These are phyloP conservation scores for Colletotrichum theobromicola DNA, from an alignment of 2,329 filamentous ascomycete genomes.

Conservation along the genomic window DNA sequence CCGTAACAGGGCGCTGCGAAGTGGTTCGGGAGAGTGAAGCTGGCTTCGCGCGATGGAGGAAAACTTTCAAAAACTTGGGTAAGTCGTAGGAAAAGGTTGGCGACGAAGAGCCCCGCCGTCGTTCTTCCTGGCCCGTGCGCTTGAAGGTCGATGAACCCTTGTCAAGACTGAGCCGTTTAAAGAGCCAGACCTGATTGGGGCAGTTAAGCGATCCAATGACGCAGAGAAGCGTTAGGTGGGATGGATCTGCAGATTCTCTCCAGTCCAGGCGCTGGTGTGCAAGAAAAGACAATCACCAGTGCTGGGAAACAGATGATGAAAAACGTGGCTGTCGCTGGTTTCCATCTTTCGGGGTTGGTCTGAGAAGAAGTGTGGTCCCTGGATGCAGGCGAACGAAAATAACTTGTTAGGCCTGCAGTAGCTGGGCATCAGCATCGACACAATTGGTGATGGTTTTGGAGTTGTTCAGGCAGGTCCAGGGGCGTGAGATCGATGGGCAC, in stretches of 20 bases:
- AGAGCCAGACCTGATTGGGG: background rate
- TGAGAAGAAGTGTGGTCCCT: background rate
- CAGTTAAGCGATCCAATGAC: conserved; percentile 13
- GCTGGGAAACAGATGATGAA: background rate
- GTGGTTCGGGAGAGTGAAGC: no score
- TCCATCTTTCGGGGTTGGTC: background rate
- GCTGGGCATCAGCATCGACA: background rate
- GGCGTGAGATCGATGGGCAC: background rate
- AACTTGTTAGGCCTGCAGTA: background rate
- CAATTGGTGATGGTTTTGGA: background rate
- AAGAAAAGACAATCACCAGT: background rate
- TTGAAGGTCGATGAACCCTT: background rate
- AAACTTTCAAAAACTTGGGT: background rate
- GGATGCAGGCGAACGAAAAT: background rate
- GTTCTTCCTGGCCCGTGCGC: background rate
- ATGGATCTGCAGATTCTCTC: background rate
- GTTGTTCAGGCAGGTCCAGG: background rate
- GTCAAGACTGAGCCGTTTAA: background rate
- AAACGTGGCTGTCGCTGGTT: background rate
- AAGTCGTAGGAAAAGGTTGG: background rate
- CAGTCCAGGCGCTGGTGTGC: background rate
- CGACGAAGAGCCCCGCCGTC: conserved; percentile 5
- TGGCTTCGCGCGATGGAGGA: background rate
- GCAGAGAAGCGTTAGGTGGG: background rate
- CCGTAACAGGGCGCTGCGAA: background rate